phyloP scores from a whole-genome alignment of 129 eudicot species.

The Artemisia tridentata region DNA sequence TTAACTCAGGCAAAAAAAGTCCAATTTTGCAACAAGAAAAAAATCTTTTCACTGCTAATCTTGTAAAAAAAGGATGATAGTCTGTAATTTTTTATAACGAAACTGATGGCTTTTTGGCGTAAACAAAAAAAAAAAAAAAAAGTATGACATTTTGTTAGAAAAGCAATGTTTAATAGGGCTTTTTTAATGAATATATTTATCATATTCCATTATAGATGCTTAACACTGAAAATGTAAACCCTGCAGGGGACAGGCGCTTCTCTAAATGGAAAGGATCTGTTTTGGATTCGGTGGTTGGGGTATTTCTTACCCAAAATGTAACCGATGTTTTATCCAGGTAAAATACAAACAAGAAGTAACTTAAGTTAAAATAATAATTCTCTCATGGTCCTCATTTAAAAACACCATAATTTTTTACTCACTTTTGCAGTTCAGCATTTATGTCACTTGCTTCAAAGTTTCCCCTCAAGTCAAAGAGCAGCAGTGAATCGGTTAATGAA shows the following conservation, averaged over 20 bases:
- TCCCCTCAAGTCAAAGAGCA: conserved; percentile 51
- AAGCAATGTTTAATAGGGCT: no score
- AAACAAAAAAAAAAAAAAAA: no score
- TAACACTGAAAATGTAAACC: conserved; percentile 12
- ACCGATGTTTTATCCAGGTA: conserved; percentile 97
- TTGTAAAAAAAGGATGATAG: no score
- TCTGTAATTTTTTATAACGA: no score
- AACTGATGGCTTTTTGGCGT: no score
- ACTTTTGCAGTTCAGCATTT: conserved; percentile 83
- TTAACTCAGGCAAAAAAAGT: no score
- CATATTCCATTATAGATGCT: background rate
- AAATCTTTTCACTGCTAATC: no score
- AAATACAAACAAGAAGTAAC: conserved; percentile 16
- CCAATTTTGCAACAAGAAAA: no score
- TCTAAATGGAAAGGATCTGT: conserved; percentile 97
- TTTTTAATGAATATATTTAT: no score
- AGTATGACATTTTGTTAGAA: no score
- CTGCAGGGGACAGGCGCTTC: conserved; percentile 96
- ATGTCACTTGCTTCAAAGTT: conserved; percentile 86
- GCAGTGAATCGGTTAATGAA: conserved; percentile 31
- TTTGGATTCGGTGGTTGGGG: conserved; percentile 94
- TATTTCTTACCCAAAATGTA: conserved; percentile 96
- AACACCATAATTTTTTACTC: conserved; percentile 7
- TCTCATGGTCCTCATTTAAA: background rate
- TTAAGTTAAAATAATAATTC: background rate